Evolutionary conservation across 345 rosid genomes (phyloP).

Genomic region (Zanthoxylum bungeanum): DNA sequence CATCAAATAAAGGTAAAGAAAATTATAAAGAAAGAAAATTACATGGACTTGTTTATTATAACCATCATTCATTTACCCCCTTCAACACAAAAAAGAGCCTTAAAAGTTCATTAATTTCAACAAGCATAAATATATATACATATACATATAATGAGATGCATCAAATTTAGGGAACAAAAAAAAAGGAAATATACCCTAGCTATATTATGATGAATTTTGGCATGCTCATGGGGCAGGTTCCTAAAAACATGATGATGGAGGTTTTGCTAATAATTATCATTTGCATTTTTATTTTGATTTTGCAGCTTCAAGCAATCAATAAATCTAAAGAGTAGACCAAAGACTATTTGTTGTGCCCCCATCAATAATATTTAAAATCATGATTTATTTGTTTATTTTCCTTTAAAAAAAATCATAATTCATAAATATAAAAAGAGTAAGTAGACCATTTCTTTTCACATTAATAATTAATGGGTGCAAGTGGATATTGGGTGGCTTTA

Average conservation of each 20-base stretch:
- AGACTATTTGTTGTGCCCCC: background rate
- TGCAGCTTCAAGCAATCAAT: background rate
- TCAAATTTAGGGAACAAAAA: background rate
- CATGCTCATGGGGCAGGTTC: conserved; percentile 11
- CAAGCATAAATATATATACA: background rate
- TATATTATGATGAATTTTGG: conserved; percentile 10
- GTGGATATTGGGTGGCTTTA: conserved; percentile 8
- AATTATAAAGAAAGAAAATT: too few species aligned
- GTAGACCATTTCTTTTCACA: background rate
- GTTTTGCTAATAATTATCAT: background rate
- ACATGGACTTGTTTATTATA: too few species aligned
- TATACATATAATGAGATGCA: background rate
- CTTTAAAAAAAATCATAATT: background rate
- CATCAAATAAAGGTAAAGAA: too few species aligned
- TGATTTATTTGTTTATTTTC: too few species aligned
- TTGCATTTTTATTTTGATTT: background rate
- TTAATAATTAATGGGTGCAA: background rate
- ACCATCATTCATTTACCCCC: background rate
- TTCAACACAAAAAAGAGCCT: background rate
- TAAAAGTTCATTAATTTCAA: background rate
- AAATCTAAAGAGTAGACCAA: background rate
- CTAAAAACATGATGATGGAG: conserved; percentile 3
- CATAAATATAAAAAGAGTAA: background rate
- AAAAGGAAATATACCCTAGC: background rate
- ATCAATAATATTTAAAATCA: background rate